These are phyloP conservation scores for Prosopis cineraria DNA, from an alignment of 306 rosid genomes.

Conservation along the genomic window DNA sequence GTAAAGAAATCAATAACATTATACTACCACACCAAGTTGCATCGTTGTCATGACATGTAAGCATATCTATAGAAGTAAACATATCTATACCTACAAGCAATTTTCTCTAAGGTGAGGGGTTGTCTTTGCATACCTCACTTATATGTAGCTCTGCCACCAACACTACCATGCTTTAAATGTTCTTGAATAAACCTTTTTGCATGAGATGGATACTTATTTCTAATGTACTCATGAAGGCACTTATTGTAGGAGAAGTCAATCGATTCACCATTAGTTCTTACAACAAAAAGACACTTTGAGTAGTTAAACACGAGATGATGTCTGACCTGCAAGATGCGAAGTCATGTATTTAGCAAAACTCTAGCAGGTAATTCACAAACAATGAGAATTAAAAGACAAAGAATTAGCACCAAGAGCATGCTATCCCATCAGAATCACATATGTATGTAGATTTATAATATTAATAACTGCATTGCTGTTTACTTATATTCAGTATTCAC, in stretches of 20 bases:
- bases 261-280: slow-evolving; percentile 86
- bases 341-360: slow-evolving; percentile 27
- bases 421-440: slow-evolving; percentile 5
- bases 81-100: no score
- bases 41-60: no score
- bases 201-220: no score
- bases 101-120: no score
- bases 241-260: slow-evolving; percentile 87
- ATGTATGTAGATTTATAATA: no score
- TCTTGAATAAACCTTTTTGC: no score
- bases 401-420: slow-evolving; percentile 6
- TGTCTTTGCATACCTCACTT: no score
- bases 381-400: slow-evolving; percentile 3
- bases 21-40: no score
- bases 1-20: no score
- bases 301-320: slow-evolving; percentile 73
- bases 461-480: background rate
- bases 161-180: no score
- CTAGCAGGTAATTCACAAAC: slow-evolving; percentile 12
- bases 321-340: slow-evolving; percentile 70
- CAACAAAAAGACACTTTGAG: slow-evolving; percentile 83
- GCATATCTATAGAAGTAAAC: no score
- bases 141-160: no score
- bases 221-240: slow-evolving; percentile 76
- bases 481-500: background rate